Base-by-base conservation (phyloP, 257 asterid genomes). In the Thymus mandschuricus region DNA sequence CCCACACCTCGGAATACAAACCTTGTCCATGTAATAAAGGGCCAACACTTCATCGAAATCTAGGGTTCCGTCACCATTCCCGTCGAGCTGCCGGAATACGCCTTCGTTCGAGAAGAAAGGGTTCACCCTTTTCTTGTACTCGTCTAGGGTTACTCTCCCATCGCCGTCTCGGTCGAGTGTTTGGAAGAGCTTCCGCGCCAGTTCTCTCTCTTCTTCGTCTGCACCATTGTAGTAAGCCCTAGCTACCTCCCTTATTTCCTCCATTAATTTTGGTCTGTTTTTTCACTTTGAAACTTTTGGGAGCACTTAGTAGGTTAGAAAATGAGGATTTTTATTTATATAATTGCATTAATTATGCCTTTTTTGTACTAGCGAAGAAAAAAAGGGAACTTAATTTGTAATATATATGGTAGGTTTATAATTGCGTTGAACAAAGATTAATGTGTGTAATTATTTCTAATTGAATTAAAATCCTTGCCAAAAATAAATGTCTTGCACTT, bases 21-120 rank as follows among this genome's bases (percentile, higher is more conserved):
- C 64, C 45, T 59, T 59, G 29, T 33, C 41, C 64, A 34, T 59
- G 64, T 59, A 59, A 59, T 59, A 59, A 13, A 59, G 64, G 46
- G 45, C 44, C 64, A 59, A 12, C 45, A 34, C 64, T 34, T 59
- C 64, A 6, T 59, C 43, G 29, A 59, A 59, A 33, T 59, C 45
- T 33, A 59, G 41, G 64, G 64, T 59, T 34, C 27, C 27, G 21
- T 59, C 64, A 1, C 64, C 64, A 11, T 59, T 59, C 41, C 13
- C 9, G 1, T 59, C 64, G 27, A 59, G 29, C 9, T 3, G 28
- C 64, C 10, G 7, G 46, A 59, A 59, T 11, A 59, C 12, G 3
- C 34, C 46, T 12, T 59, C 45, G 9, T 5, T 33, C 29, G 45
- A 33, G 45, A 33, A 12, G 27, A 4, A 59, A 45, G 64, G 29